Evolutionary conservation across 2,329 filamentous ascomycete genomes (phyloP).

Genomic region (Trichoderma afroharzianum): DNA sequence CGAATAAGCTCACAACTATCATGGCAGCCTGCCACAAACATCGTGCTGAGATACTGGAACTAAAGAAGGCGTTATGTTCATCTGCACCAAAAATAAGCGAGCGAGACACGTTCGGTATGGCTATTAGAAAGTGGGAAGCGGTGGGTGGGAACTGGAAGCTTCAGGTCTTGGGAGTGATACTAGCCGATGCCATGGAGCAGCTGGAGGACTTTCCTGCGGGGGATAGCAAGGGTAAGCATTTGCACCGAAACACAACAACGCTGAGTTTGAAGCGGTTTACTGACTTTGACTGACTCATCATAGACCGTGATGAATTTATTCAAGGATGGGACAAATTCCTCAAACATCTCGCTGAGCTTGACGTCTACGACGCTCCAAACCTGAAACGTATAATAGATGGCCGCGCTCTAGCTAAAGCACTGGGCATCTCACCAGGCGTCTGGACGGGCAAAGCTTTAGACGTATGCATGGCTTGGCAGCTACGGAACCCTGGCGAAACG

Average conservation of each 20-base stretch:
- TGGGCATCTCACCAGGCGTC: slow-evolving; percentile 69
- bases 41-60: slow-evolving; percentile 56
- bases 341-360: slow-evolving; percentile 50
- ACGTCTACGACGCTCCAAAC: slow-evolving; percentile 55
- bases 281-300: slow-evolving; percentile 5
- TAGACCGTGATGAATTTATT: slow-evolving; percentile 45
- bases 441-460: slow-evolving; percentile 83
- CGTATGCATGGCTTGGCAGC: slow-evolving; percentile 81
- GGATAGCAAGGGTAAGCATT: not conserved
- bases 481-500: slow-evolving; percentile 67
- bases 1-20: slow-evolving; percentile 70
- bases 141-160: slow-evolving; percentile 62
- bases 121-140: slow-evolving; percentile 67
- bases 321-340: slow-evolving; percentile 53
- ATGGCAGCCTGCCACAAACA: slow-evolving; percentile 63
- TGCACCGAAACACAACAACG: too few species aligned
- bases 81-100: slow-evolving; percentile 44
- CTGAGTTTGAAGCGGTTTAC: not conserved
- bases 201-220: slow-evolving; percentile 31
- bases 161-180: slow-evolving; percentile 64
- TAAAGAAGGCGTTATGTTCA: slow-evolving; percentile 55
- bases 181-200: slow-evolving; percentile 56
- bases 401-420: slow-evolving; percentile 62
- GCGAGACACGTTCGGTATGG: slow-evolving; percentile 68
- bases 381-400: slow-evolving; percentile 70